Base-by-base conservation (phyloP, 805 yeast species). In the Spathaspora arborariae region DNA sequence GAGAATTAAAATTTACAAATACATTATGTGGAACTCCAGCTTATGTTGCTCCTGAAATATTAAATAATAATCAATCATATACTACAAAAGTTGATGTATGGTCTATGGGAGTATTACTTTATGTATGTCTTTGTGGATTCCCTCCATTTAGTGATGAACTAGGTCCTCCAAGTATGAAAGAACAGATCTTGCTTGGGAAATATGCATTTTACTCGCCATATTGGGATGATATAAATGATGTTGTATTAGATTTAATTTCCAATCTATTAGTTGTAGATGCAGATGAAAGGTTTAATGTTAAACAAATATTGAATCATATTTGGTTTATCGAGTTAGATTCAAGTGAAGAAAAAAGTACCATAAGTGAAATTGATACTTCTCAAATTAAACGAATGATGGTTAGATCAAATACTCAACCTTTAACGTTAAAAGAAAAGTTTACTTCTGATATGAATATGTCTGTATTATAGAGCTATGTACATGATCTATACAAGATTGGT, bases 21-120 rank as follows among this genome's bases (percentile, higher is more conserved):
- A 87, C 95, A 0, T 63, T 87, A 36, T 87, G 95, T 65, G 95
- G 95, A 1, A 87, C 95, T 0, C 95, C 95, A 0, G 89, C 92
- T 0, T 87, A 87, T 58, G 94, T 87, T 16, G 94, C 94, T 0
- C 95, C 95, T 0, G 95, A 87, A 57, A 85, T 87, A 5, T 56
- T 80, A 22, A 70, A 62, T 13, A 81, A 82, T 62, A 72, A 76
- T 9, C 62, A 84, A 26, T 72, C 75, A 53, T 87, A 87, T 55
- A 76, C 86, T 27, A 83, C 85, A 30, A 79, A 84, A 39, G 89
- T 84, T 10, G 95, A 87, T 61, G 64, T 87, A 61, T 87, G 95
- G 95, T 85, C 88, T 58, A 77, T 85, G 7, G 95, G 94, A 2
- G 92, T 86, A 1, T 70, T 87, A 40, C 62, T 86, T 13, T 87